Base-by-base conservation (phyloP, 805 yeast genomes). In the Candida odintsovae region DNA sequence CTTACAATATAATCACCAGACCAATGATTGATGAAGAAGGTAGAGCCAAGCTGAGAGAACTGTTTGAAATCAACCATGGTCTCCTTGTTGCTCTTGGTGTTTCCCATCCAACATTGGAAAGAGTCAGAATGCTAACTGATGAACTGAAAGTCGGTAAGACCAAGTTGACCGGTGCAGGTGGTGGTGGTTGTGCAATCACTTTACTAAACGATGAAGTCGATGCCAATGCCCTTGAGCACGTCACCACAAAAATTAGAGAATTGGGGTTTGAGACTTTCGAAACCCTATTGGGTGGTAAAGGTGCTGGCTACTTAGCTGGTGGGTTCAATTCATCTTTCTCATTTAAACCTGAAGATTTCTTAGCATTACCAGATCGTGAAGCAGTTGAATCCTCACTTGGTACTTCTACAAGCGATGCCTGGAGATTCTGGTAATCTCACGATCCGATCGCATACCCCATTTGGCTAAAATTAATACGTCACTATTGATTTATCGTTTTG, bases 171-270 rank as follows among this genome's bases (percentile, higher is more conserved):
- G 99, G 99, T 38, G 99, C 99, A 0, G 99, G 99, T 31, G 99
- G 99, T 19, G 99, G 99, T 43, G 99, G 99, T 2, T 94, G 99
- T 71, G 96, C 98, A 11, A 84, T 94, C 46, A 94, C 98, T 0
- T 67, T 94, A 35, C 71, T 90, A 15, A 69, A 77, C 41, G 64
- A 61, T 4, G 59, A 59, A 16, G 61, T 77, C 8, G 57, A 59
- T 1, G 64, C 65, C 21, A 55, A 57, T 8, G 58, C 54, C 18
- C 55, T 73, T 31, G 63, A 69, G 11, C 60, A 66, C 4, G 72
- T 74, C 20, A 62, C 64, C 6, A 37, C 45, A 1, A 67, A 65
- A 47, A 73, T 77, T 42, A 61, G 61, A 2, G 50, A 56, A 0
- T 68, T 72, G 42, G 86, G 87, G 0, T 90, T 77, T 62, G 86